Evolutionary conservation across 768 basidiomycete genomes (phyloP), one percentile per base, ranked within the genome.

Genomic region (Suillus occidentalis): DNA sequence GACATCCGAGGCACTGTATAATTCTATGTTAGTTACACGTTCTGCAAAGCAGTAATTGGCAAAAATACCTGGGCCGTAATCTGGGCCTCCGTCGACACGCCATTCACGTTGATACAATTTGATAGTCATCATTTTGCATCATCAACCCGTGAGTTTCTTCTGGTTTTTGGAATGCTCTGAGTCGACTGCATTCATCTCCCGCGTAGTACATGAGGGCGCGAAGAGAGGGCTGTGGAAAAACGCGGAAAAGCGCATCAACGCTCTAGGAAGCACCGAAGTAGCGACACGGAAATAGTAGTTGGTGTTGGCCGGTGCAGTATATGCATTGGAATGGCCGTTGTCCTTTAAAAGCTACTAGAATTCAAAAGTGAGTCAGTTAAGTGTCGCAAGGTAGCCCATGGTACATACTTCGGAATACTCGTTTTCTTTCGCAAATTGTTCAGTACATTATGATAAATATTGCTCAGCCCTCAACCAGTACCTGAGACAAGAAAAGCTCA

Each of bases 191-290:
- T 95, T 95, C 67, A 97, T 83, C 78, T 99, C 97, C 39, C 95
- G 87, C 34, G 87, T 83, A 0, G 94, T 95, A 73, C 94, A 93
- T 4, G 90, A 92, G 0, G 91, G 86, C 2, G 87, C 75, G 72
- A 99, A 99, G 49, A 97, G 83, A 0, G 97, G 97, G n/a, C 87
- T 90, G 68, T 92, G 92, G 78, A 99, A 99, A 80, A 99, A 99
- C 0, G 83, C 85, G 31, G 94, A 78, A 75, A 93, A 89, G 67
- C 94, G 88, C 72, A 87, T 84, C 60, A 95, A 84, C 43, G 92
- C 92, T 66, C 86, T 87, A 4, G 81, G 74, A 5, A 93, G 82
- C 6, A 87, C 87, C 16, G 84, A 74, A 4, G 87, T 87, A 34
- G 85, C 83, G 28, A 93, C 88, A 69, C 78, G 87, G 77, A 92